phyloP scores from a whole-genome alignment of 129 eudicot genomes.

The Escallonia herrerae region DNA sequence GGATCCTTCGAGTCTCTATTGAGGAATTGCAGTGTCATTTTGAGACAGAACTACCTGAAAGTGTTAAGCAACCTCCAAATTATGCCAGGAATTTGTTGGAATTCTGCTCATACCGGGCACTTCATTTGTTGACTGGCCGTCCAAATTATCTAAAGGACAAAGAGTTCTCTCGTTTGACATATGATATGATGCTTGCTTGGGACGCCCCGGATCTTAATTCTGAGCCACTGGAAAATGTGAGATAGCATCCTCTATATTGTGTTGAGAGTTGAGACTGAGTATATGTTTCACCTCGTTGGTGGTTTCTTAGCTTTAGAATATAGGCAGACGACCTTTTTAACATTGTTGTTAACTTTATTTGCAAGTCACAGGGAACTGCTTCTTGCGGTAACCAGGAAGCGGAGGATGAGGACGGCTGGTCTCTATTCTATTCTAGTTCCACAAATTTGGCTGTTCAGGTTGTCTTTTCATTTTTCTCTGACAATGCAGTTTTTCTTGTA shows the following conservation, averaged over 20 bases:
- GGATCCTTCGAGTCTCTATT: slow-evolving; percentile 40
- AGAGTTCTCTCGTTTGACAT: slow-evolving; percentile 46
- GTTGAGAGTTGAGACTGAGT: too few relatives aligned
- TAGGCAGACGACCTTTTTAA: too few relatives aligned
- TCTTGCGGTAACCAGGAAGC: slow-evolving; percentile 21
- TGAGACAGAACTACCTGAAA: slow-evolving; percentile 36
- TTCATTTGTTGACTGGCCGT: slow-evolving; percentile 23
- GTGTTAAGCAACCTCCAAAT: slow-evolving; percentile 25
- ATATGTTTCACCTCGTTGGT: not conserved
- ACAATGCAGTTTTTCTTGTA: too few relatives aligned
- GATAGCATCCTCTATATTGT: not conserved
- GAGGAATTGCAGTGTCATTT: slow-evolving; percentile 39
- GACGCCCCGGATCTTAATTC: slow-evolving; percentile 39
- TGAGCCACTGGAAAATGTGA: slow-evolving; percentile 22
- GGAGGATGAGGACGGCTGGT: slow-evolving; percentile 62
- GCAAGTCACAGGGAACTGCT: slow-evolving; percentile 27
- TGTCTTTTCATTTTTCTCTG: slow-evolving; percentile 11
- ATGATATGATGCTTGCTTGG: slow-evolving; percentile 77
- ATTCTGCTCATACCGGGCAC: slow-evolving; percentile 50
- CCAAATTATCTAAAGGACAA: slow-evolving; percentile 36
- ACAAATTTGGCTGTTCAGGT: slow-evolving; percentile 71
- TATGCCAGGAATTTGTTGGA: slow-evolving; percentile 51
- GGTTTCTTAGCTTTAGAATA: not conserved
- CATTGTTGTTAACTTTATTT: not conserved
- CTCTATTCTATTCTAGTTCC: slow-evolving; percentile 48